These are phyloP conservation scores for Chaetomium fimeti DNA, from an alignment of 495 filamentous ascomycete genomes.

Conservation along the genomic window DNA sequence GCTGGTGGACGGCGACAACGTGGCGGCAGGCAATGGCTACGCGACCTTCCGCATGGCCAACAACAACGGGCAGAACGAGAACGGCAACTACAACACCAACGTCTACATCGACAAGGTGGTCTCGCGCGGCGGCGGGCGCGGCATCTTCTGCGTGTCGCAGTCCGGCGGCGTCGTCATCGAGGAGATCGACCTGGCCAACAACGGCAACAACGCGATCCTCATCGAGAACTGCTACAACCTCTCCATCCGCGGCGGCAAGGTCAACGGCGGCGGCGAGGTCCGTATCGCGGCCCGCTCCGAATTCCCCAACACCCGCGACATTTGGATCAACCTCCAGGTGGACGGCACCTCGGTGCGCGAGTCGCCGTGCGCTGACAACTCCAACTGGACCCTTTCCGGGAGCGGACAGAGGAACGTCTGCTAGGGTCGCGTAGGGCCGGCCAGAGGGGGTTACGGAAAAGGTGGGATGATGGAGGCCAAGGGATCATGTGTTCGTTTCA, in stretches of 20 bases:
- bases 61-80: slow-evolving; percentile 41
- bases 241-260: slow-evolving; percentile 42
- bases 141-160: slow-evolving; percentile 50
- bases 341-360: slow-evolving; percentile 44
- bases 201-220: slow-evolving; percentile 50
- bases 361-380: slow-evolving; percentile 46
- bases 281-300: slow-evolving; percentile 43
- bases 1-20: slow-evolving; percentile 49
- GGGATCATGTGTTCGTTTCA: too few relatives aligned
- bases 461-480: too few relatives aligned
- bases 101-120: slow-evolving; percentile 46
- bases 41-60: slow-evolving; percentile 50
- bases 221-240: slow-evolving; percentile 53
- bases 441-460: too few relatives aligned
- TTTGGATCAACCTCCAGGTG: slow-evolving; percentile 43
- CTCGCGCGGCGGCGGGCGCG: slow-evolving; percentile 48
- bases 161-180: slow-evolving; percentile 43
- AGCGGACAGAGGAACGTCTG: slow-evolving; percentile 40
- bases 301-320: slow-evolving; percentile 46
- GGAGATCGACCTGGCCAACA: slow-evolving; percentile 41
- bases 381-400: slow-evolving; percentile 42
- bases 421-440: too few relatives aligned
- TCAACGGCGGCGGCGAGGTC: slow-evolving; percentile 48
- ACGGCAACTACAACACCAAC: slow-evolving; percentile 45
- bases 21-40: slow-evolving; percentile 45